Conservation (phyloP, 2,329 filamentous ascomycete genomes). For the Aspergillus unguis region DNA sequence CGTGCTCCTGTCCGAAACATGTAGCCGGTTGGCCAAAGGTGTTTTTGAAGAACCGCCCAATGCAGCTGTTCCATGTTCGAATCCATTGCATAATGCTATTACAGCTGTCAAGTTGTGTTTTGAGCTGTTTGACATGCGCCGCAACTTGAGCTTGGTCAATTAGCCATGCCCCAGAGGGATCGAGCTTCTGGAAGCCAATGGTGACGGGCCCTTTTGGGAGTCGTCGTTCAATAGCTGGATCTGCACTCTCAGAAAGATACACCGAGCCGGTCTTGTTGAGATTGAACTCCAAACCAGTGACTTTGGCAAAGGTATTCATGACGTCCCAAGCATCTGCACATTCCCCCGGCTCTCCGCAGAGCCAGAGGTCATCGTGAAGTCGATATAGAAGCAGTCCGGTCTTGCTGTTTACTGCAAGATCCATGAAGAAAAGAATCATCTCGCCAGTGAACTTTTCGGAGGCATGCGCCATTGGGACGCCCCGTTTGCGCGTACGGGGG, state of each 20-base stretch:
- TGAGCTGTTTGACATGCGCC: slow-evolving; percentile 40
- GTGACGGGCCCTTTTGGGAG: slow-evolving; percentile 51
- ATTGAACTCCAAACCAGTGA: slow-evolving; percentile 47
- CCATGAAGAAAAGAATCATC: slow-evolving; percentile 48
- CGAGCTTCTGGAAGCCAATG: slow-evolving; percentile 51
- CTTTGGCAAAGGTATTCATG: slow-evolving; percentile 42
- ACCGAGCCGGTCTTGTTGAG: slow-evolving; percentile 52
- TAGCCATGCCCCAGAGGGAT: slow-evolving; percentile 35
- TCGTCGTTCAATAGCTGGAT: slow-evolving; percentile 23
- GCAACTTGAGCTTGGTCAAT: slow-evolving; percentile 40
- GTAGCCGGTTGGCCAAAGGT: slow-evolving; percentile 52
- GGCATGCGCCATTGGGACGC: slow-evolving; percentile 47
- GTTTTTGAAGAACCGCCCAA: slow-evolving; percentile 49
- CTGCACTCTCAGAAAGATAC: slow-evolving; percentile 35
- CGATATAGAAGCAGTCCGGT: slow-evolving; percentile 47
- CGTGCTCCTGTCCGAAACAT: slow-evolving; percentile 49
- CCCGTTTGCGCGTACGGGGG: slow-evolving; percentile 42
- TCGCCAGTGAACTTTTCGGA: slow-evolving; percentile 50
- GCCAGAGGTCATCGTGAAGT: slow-evolving; percentile 51
- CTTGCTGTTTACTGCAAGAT: slow-evolving; percentile 44
- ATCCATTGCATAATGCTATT: slow-evolving; percentile 54
- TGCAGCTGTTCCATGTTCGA: slow-evolving; percentile 55
- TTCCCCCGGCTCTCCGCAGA: slow-evolving; percentile 42
- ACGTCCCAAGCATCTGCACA: slow-evolving; percentile 45
- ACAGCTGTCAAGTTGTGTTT: slow-evolving; percentile 40